Conservation (phyloP, 345 rosid genomes). For the Brassica nigra region DNA sequence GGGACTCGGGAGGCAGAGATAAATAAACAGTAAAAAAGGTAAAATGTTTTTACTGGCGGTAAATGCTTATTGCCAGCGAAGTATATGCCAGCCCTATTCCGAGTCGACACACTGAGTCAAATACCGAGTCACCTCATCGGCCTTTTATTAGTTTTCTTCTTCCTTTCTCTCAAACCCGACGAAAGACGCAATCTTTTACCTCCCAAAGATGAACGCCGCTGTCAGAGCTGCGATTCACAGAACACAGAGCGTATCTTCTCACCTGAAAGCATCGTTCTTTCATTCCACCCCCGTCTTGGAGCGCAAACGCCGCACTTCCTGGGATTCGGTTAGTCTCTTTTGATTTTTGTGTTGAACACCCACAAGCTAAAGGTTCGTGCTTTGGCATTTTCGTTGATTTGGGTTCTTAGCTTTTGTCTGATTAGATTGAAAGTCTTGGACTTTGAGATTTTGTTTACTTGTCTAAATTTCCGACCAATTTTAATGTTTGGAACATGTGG, state of each 20-base stretch:
- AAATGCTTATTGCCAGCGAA: not conserved
- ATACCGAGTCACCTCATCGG: slow-evolving; percentile 36
- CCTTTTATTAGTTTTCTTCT: slow-evolving; percentile 1
- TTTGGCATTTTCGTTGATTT: not conserved
- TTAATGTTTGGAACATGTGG: not conserved
- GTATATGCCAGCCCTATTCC: not conserved
- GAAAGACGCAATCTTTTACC: slow-evolving; percentile 23
- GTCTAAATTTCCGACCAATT: not conserved
- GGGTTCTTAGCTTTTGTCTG: not conserved
- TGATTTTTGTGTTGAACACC: not conserved
- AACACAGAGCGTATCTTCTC: slow-evolving; percentile 36
- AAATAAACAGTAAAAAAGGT: not conserved
- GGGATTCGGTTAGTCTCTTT: slow-evolving; percentile 48
- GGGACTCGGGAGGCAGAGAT: no score
- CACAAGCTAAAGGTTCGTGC: slow-evolving; percentile 16
- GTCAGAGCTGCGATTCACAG: slow-evolving; percentile 48
- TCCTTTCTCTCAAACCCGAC: slow-evolving; percentile 6
- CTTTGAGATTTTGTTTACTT: not conserved
- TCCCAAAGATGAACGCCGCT: slow-evolving; percentile 45
- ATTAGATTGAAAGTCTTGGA: not conserved
- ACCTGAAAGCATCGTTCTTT: slow-evolving; percentile 44
- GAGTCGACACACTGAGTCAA: slow-evolving; percentile 32
- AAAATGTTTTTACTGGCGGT: slow-evolving; percentile 2
- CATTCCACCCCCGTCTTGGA: slow-evolving; percentile 71
- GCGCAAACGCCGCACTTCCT: slow-evolving; percentile 52